Conservation (phyloP, 495 filamentous ascomycete genomes). For the Poronia punctata region DNA sequence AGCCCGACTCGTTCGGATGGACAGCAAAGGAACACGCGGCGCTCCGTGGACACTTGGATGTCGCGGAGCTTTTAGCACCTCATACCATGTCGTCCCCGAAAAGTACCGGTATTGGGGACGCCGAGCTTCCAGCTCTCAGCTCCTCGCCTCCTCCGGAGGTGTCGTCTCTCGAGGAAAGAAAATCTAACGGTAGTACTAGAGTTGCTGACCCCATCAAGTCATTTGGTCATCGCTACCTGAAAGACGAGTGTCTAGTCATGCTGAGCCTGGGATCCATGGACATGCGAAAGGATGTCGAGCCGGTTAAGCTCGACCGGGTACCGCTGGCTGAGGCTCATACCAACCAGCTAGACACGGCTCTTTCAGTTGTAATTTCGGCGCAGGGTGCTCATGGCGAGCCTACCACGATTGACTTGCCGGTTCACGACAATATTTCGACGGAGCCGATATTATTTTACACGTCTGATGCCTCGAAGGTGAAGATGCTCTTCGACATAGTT, state of each 20-base stretch:
- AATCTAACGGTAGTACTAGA: conserved; percentile 36
- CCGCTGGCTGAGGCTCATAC: conserved; percentile 80
- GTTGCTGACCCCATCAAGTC: conserved; percentile 75
- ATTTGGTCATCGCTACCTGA: conserved; percentile 94
- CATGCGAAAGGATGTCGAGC: conserved; percentile 67
- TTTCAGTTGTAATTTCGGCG: conserved; percentile 89
- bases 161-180: conserved; percentile 43
- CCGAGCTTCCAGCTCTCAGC: conserved; percentile 26
- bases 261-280: conserved; percentile 94
- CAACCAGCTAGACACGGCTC: conserved; percentile 86
- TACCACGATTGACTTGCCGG: conserved; percentile 82
- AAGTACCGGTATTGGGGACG: conserved; percentile 16
- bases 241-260: conserved; percentile 77
- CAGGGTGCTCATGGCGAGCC: conserved; percentile 79
- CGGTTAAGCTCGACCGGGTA: conserved; percentile 85
- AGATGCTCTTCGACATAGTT: conserved; percentile 88
- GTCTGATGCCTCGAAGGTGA: conserved; percentile 68
- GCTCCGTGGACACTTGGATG: conserved; percentile 74
- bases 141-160: conserved; percentile 43
- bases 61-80: conserved; percentile 58
- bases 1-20: conserved; percentile 82
- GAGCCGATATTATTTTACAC: conserved; percentile 88
- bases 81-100: conserved; percentile 9
- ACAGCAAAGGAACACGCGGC: conserved; percentile 90
- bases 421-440: conserved; percentile 87